Evolutionary conservation across 139 green algal species (phyloP).

Genomic region (Chlorella sp.): DNA sequence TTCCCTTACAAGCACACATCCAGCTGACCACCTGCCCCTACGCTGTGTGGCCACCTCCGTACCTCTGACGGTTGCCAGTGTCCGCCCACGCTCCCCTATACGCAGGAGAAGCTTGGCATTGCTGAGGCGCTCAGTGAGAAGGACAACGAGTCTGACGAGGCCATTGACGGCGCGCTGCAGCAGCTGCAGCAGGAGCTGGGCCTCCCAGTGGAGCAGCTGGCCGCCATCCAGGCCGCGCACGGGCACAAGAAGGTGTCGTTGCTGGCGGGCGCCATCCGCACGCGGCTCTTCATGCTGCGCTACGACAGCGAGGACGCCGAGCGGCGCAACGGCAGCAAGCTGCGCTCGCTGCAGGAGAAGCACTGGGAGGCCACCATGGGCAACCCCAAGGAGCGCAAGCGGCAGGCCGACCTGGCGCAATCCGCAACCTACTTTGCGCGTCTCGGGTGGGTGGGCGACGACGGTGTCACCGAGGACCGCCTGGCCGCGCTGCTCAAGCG

Average conservation of each 20-base stretch:
- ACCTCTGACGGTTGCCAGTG: no score
- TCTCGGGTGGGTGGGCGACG: constrained; percentile 24
- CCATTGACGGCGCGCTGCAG: not conserved
- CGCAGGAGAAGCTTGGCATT: no score
- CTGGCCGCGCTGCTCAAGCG: constrained; percentile 26
- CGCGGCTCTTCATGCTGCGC: constrained; percentile 52
- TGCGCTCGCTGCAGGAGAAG: constrained; percentile 38
- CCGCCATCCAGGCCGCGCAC: constrained; percentile 10
- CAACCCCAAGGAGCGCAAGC: constrained; percentile 7
- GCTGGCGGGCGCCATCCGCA: constrained; percentile 32
- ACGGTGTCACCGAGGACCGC: constrained; percentile 15
- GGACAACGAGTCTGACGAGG: not conserved
- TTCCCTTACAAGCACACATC: no score
- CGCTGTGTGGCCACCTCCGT: no score
- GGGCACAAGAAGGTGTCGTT: constrained; percentile 22
- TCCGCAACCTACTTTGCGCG: constrained; percentile 21
- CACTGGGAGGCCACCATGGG: constrained; percentile 30
- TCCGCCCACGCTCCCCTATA: not conserved
- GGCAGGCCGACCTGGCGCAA: constrained; percentile 22
- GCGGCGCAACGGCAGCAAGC: not conserved
- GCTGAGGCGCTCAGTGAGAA: not conserved
- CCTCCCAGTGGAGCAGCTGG: not conserved
- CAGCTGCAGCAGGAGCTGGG: not conserved
- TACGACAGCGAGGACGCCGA: constrained; percentile 24
- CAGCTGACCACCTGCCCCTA: no score